Conservation (phyloP, 176 grass and related monocot genomes). For the Oryza rufipogon region DNA sequence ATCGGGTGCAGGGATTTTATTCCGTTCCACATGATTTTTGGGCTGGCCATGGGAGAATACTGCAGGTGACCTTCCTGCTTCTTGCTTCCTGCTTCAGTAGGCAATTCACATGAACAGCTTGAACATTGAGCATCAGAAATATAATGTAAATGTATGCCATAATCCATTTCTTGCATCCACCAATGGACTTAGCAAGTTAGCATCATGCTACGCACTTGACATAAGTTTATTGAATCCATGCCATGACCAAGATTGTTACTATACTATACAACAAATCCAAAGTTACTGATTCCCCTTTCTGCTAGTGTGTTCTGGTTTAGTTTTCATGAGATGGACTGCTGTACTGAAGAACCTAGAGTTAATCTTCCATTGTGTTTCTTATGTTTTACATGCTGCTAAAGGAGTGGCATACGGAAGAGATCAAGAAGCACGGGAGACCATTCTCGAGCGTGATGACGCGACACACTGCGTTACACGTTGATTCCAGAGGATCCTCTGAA, state of each 20-base stretch:
- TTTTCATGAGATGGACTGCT: constrained; percentile 29
- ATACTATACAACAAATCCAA: neutral
- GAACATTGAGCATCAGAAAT: constrained; percentile 39
- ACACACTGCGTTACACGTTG: constrained; percentile 24
- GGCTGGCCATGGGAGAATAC: neutral
- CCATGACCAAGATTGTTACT: neutral
- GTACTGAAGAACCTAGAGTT: neutral
- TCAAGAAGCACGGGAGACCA: neutral
- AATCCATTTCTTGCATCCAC: constrained; percentile 30
- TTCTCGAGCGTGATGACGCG: constrained; percentile 31
- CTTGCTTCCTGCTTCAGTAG: constrained; percentile 34
- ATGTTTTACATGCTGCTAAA: neutral
- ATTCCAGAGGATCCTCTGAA: constrained; percentile 15
- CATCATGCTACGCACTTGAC: constrained; percentile 28
- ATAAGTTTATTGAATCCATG: constrained; percentile 10
- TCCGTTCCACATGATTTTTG: too few species aligned
- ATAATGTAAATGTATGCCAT: constrained; percentile 34
- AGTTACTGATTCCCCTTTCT: neutral
- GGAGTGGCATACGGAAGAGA: neutral
- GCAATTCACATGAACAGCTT: constrained; percentile 36
- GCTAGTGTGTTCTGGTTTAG: constrained; percentile 32
- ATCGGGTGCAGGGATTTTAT: neutral
- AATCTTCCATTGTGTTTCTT: neutral
- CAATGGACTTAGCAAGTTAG: constrained; percentile 36
- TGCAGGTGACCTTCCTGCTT: neutral